phyloP scores from a whole-genome alignment of 2,329 filamentous ascomycete genomes.

The Phialophora verrucosa region DNA sequence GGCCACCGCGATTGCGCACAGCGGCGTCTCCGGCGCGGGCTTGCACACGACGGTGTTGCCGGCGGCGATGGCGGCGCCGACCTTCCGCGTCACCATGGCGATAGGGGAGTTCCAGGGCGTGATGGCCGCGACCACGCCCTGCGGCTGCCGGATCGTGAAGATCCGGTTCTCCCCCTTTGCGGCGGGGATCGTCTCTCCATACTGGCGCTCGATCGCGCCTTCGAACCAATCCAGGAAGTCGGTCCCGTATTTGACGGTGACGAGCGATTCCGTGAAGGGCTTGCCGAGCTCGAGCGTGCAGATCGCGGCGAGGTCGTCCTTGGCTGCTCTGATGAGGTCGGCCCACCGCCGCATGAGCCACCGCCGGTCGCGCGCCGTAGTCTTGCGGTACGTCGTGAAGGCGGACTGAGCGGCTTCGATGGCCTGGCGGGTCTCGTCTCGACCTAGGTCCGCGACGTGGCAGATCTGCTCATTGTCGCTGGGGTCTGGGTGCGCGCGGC shows the following conservation, averaged over 20 bases:
- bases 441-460: conserved; percentile 20
- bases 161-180: conserved; percentile 74
- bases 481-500: not conserved
- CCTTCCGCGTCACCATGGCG: conserved; percentile 65
- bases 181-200: conserved; percentile 62
- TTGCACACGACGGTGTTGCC: conserved; percentile 50
- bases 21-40: conserved; percentile 45
- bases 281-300: conserved; percentile 67
- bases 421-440: conserved; percentile 55
- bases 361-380: conserved; percentile 65
- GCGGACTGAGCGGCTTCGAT: conserved; percentile 82
- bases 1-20: conserved; percentile 43
- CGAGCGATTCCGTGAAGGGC: conserved; percentile 56
- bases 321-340: conserved; percentile 67
- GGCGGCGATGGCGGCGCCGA: conserved; percentile 45
- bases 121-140: conserved; percentile 81
- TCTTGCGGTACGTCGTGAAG: conserved; percentile 64
- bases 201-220: conserved; percentile 54
- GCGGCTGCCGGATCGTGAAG: conserved; percentile 79
- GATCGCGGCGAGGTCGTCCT: conserved; percentile 61
- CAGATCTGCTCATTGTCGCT: conserved; percentile 22
- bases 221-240: conserved; percentile 59
- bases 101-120: conserved; percentile 89
- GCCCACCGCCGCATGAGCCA: conserved; percentile 70
- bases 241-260: conserved; percentile 55